A percentile compares a stretch with the other conserved stretches of the same genome.
phyloP scores from a whole-genome alignment of 495 filamentous ascomycete genomes.

The Xylaria longipes region DNA sequence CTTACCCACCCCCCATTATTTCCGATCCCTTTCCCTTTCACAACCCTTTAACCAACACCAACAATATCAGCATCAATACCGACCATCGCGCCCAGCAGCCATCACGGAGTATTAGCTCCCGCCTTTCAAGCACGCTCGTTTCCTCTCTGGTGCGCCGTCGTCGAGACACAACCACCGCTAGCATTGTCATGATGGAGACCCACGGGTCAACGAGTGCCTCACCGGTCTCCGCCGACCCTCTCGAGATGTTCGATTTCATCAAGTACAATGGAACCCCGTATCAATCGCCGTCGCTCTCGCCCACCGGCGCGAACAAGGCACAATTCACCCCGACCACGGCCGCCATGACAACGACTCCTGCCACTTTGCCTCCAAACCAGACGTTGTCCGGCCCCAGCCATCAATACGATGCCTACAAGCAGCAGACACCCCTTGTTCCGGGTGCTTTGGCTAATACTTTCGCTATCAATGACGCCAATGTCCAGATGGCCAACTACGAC shows the following conservation, averaged over 20 bases:
- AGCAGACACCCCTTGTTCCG: conserved; percentile 86
- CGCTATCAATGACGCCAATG: conserved; percentile 65
- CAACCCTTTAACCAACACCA: not conserved
- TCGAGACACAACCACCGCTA: not conserved
- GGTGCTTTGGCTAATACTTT: conserved; percentile 75
- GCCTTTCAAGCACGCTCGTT: not conserved
- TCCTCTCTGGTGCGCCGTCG: not conserved
- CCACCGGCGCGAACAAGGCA: conserved; percentile 45
- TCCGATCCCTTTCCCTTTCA: conserved; percentile 13
- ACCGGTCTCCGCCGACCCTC: conserved; percentile 25
- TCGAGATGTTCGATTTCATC: conserved; percentile 52
- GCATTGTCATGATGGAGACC: conserved; percentile 18
- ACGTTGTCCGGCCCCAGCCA: conserved; percentile 81
- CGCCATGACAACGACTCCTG: conserved; percentile 42
- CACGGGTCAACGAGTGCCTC: conserved; percentile 43
- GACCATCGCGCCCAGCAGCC: not conserved
- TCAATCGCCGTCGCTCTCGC: conserved; percentile 56
- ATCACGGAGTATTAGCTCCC: not conserved
- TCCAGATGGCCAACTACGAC: conserved; percentile 11
- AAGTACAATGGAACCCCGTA: conserved; percentile 53
- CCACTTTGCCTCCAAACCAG: conserved; percentile 53
- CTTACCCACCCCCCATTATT: conserved; percentile 41
- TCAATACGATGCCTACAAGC: conserved; percentile 88
- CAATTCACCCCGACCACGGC: conserved; percentile 42
- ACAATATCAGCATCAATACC: not conserved